These are phyloP conservation scores for Micractinium conductrix DNA, from an alignment of 139 green algal species.

Conservation along the genomic window DNA sequence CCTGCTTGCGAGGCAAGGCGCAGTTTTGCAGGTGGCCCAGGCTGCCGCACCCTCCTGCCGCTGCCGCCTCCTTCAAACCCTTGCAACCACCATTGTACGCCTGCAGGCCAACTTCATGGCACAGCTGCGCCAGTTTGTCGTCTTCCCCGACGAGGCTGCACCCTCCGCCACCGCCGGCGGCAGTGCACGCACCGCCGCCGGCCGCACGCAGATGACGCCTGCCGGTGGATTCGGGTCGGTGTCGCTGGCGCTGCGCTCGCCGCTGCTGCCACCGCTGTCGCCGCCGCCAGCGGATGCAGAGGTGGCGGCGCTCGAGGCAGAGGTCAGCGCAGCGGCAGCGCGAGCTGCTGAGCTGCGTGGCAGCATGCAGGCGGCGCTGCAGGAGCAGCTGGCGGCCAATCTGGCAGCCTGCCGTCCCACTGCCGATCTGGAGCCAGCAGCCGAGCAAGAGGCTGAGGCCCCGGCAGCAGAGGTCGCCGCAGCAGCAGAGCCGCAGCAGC, in stretches of 20 bases:
- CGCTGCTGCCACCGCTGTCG: conserved; percentile 36
- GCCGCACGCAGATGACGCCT: conserved; percentile 1
- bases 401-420: conserved; percentile 13
- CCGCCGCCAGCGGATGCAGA: conserved; percentile 39
- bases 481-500: neutral
- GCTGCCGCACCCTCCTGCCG: neutral
- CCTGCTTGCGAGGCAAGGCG: neutral
- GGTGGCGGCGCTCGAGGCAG: conserved; percentile 16
- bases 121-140: conserved; percentile 22
- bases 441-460: neutral
- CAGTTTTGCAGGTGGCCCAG: too few species aligned
- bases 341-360: conserved; percentile 25
- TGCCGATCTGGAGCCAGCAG: conserved; percentile 2
- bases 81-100: neutral
- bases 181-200: neutral
- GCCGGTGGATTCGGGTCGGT: neutral
- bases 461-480: neutral
- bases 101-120: conserved; percentile 9
- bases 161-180: neutral
- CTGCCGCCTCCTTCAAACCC: neutral
- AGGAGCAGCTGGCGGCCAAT: conserved; percentile 27
- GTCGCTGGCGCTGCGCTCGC: conserved; percentile 22
- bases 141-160: neutral
- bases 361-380: conserved; percentile 38
- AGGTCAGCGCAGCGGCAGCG: conserved; percentile 7